Percentiles rank a stretch among this genome's conserved stretches.
Evolutionary conservation across 768 basidiomycete genomes (phyloP).

Genomic region (Mycena kentingensis): DNA sequence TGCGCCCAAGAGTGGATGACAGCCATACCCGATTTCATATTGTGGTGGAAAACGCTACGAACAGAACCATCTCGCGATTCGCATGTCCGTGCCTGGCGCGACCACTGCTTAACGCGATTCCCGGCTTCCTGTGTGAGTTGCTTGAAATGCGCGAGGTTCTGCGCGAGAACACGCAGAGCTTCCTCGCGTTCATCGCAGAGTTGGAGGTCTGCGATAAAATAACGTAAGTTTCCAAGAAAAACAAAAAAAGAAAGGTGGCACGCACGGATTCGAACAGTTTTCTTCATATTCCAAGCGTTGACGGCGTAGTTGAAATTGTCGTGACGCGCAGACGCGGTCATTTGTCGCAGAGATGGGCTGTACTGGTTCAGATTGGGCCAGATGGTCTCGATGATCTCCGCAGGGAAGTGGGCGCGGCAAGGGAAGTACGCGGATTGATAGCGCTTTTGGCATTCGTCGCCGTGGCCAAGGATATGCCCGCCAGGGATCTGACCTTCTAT

Average conservation of each 20-base stretch:
- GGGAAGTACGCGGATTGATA: not conserved
- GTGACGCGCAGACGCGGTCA: not conserved
- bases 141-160: constrained; percentile 7
- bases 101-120: constrained; percentile 4
- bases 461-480: not conserved
- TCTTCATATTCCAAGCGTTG: constrained; percentile 2
- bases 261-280: constrained; percentile 4
- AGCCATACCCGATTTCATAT: constrained; percentile 2
- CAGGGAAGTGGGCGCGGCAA: not conserved
- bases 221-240: not conserved
- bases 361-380: not conserved
- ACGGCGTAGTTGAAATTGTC: constrained; percentile 8
- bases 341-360: not conserved
- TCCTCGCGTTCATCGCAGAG: constrained; percentile 4
- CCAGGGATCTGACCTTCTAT: not conserved
- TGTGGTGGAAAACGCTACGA: constrained; percentile 10
- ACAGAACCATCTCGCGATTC: not conserved
- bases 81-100: not conserved
- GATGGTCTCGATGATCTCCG: not conserved
- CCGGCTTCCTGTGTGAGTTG: constrained; percentile 5
- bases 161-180: constrained; percentile 5
- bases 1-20: not conserved
- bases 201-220: not conserved
- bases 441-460: not conserved
- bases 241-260: not conserved